These are phyloP conservation scores for Candida vartiovaarae DNA, from an alignment of 805 yeast genomes.

Conservation along the genomic window DNA sequence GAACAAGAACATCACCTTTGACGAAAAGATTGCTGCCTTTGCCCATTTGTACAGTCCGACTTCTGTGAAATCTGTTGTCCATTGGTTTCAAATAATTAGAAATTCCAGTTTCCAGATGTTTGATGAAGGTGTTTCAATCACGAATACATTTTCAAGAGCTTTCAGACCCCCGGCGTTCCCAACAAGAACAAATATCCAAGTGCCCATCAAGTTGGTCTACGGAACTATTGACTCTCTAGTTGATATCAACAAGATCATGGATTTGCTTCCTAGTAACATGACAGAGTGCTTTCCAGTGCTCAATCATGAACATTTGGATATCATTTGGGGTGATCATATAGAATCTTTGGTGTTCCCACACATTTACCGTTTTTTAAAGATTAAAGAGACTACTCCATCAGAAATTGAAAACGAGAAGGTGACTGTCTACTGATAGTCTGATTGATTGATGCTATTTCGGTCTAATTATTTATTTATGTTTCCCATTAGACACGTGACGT, in stretches of 20 bases:
- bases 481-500: too few relatives aligned
- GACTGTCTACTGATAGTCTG: neutral
- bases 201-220: constrained; percentile 74
- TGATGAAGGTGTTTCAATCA: constrained; percentile 49
- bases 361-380: constrained; percentile 29
- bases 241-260: constrained; percentile 70
- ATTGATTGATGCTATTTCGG: neutral
- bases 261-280: constrained; percentile 50
- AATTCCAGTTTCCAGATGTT: constrained; percentile 81
- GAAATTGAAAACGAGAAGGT: constrained; percentile 6
- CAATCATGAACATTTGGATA: constrained; percentile 83
- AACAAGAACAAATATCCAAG: constrained; percentile 51
- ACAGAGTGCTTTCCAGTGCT: constrained; percentile 51
- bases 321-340: constrained; percentile 79
- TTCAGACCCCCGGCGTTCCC: constrained; percentile 39
- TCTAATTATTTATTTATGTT: too few relatives aligned
- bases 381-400: constrained; percentile 1
- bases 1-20: constrained; percentile 56
- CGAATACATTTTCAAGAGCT: constrained; percentile 30
- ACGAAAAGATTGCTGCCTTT: constrained; percentile 75
- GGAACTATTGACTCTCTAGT: constrained; percentile 80
- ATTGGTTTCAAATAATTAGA: constrained; percentile 88
- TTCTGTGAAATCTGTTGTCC: constrained; percentile 88
- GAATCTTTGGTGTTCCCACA: constrained; percentile 37
- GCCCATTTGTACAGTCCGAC: constrained; percentile 88